Base-by-base conservation (phyloP, 495 filamentous ascomycete species). In the Lophiostoma macrostomum region DNA sequence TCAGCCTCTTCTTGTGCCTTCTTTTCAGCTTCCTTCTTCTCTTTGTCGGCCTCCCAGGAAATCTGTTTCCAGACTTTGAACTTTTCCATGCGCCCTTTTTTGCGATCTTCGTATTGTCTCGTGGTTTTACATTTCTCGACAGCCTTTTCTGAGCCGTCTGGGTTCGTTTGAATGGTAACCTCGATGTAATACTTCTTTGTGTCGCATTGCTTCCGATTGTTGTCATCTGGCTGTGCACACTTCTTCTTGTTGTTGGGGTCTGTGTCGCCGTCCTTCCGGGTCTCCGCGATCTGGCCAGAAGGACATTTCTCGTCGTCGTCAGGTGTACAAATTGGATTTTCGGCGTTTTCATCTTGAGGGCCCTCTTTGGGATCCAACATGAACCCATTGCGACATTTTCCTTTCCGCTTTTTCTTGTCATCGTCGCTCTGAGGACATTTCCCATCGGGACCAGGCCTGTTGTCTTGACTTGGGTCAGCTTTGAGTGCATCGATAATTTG, bases 191-290 rank as follows among this genome's bases (percentile, higher is more conserved):
- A 28, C 13, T 5, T 30, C 27, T 30, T 31, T n/a, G 24, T 11
- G 11, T 47, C 18, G 43, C 43, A 47, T 22, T 30, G 30, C 24
- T 30, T 32, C 27, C 19, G 14, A 32, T 47, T 20, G 10, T 31
- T 32, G 4, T 10, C 10, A 10, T 47, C 43, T 27, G 40, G 18
- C 43, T 47, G 30, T 47, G 8, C 43, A 34, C 43, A 47, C 10
- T 47, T 32, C 24, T 16, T 28, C 18, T 47, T 30, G 14, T 47
- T 47, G 27, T 47, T 47, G 7, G 24, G 6, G 27, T 47, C 43
- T 4, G 7, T 47, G 29, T 47, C 43, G 20, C 43, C 43, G 6
- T 5, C 4, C 6, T 11, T 4, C 5, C 43, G 23, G 14, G 43
- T 47, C 18, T 47, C 24, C 4, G 43, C 11, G 43, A 47, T 34